A percentile compares a stretch with the other conserved stretches of the same genome.
These are phyloP conservation scores for Trametes gibbosa DNA, from an alignment of 768 basidiomycete species.

Conservation along the genomic window DNA sequence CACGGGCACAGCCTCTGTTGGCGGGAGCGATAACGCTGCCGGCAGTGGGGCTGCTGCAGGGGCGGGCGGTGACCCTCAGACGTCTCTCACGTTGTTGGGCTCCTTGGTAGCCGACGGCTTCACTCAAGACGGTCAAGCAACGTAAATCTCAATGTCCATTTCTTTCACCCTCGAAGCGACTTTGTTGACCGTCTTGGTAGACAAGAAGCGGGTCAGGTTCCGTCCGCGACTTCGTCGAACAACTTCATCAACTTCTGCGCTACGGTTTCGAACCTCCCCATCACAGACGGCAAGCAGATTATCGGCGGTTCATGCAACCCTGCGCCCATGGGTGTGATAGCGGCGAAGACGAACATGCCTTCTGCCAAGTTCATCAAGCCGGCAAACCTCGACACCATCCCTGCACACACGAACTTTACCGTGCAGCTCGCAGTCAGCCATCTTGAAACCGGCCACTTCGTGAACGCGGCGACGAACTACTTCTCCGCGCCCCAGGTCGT, in stretches of 20 bases:
- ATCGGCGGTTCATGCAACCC: constrained; percentile 57
- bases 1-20: not conserved
- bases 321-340: constrained; percentile 59
- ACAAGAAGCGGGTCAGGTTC: constrained; percentile 41
- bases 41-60: not conserved
- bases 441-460: constrained; percentile 57
- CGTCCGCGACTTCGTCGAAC: constrained; percentile 52
- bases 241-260: constrained; percentile 66
- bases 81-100: constrained; percentile 40
- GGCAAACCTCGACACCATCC: constrained; percentile 42
- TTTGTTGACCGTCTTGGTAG: not conserved
- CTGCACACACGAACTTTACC: constrained; percentile 53
- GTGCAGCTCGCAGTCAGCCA: constrained; percentile 47
- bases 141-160: not conserved
- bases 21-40: not conserved
- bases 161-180: not conserved
- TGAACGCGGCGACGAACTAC: constrained; percentile 53
- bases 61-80: constrained; percentile 1
- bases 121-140: constrained; percentile 45
- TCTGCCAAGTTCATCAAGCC: constrained; percentile 53
- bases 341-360: constrained; percentile 49
- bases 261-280: constrained; percentile 31
- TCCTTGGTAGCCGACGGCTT: constrained; percentile 45
- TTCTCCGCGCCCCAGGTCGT: constrained; percentile 54
- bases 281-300: constrained; percentile 44